Conservation (phyloP, 2,329 filamentous ascomycete species). For the Fusarium sp. region DNA sequence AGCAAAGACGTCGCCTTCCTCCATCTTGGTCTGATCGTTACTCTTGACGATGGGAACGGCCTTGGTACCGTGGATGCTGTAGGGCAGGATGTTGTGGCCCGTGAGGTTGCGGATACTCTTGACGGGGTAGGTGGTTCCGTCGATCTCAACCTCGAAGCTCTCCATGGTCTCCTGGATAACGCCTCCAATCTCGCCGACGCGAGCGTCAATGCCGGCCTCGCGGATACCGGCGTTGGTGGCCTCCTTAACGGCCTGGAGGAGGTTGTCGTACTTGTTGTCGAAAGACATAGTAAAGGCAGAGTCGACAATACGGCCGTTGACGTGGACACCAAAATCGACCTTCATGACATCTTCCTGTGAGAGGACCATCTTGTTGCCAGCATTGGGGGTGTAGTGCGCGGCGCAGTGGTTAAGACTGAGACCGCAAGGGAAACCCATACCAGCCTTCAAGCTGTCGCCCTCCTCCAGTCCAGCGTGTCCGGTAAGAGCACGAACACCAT, state of each 20-base stretch:
- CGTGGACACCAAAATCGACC: constrained; percentile 84
- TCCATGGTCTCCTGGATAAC: constrained; percentile 93
- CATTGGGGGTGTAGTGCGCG: constrained; percentile 88
- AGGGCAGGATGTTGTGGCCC: constrained; percentile 89
- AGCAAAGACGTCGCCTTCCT: constrained; percentile 94
- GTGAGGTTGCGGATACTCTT: constrained; percentile 90
- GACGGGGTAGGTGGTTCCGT: constrained; percentile 80
- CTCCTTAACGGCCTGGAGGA: constrained; percentile 77
- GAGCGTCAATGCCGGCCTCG: constrained; percentile 91
- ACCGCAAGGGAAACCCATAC: constrained; percentile 89
- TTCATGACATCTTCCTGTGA: constrained; percentile 82
- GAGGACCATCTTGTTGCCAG: constrained; percentile 82
- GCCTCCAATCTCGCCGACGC: constrained; percentile 85
- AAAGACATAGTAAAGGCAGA: constrained; percentile 84
- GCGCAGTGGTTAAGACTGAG: constrained; percentile 87
- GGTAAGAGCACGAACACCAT: constrained; percentile 79
- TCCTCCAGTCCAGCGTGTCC: constrained; percentile 81
- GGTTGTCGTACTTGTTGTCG: constrained; percentile 78
- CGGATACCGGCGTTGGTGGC: constrained; percentile 85
- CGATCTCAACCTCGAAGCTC: constrained; percentile 88
- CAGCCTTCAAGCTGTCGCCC: constrained; percentile 80
- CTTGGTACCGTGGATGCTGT: constrained; percentile 92
- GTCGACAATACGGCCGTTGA: constrained; percentile 84
- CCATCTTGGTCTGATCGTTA: constrained; percentile 92
- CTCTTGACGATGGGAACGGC: constrained; percentile 94